Percentiles rank a stretch among this genome's conserved stretches.
These are phyloP conservation scores for Flaveria sonorensis DNA, from an alignment of 129 eudicot species.

Conservation along the genomic window DNA sequence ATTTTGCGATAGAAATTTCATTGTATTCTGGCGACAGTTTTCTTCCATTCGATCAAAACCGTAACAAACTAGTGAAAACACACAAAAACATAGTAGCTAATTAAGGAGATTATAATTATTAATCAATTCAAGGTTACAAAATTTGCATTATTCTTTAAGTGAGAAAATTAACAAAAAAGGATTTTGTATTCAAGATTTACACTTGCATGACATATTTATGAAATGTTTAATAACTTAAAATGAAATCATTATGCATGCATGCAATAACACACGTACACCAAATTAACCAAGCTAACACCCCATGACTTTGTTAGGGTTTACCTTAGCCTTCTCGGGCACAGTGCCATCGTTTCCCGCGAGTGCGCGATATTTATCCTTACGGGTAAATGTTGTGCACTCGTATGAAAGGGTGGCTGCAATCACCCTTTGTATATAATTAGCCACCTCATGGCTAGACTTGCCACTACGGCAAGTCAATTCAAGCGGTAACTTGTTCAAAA, in stretches of 20 bases:
- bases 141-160: too few relatives aligned
- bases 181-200: not conserved
- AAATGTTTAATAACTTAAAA: not conserved
- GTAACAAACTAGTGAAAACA: too few relatives aligned
- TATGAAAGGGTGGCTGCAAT: slow-evolving; percentile 66
- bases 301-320: slow-evolving; percentile 49
- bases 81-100: too few relatives aligned
- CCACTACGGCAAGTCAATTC: slow-evolving; percentile 53
- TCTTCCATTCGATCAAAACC: too few relatives aligned
- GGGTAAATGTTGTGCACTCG: slow-evolving; percentile 58
- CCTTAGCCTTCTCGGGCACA: slow-evolving; percentile 43
- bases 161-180: not conserved
- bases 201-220: not conserved
- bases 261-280: not conserved
- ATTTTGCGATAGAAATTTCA: too few relatives aligned
- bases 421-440: slow-evolving; percentile 70
- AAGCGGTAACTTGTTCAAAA: slow-evolving; percentile 55
- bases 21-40: too few relatives aligned
- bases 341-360: slow-evolving; percentile 75
- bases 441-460: slow-evolving; percentile 68
- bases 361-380: slow-evolving; percentile 61
- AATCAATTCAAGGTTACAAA: not conserved
- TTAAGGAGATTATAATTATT: too few relatives aligned
- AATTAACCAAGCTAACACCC: slow-evolving; percentile 42
- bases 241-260: not conserved